These are phyloP conservation scores for Pichia sp. DNA, from an alignment of 1,139 yeast species.

Conservation along the genomic window DNA sequence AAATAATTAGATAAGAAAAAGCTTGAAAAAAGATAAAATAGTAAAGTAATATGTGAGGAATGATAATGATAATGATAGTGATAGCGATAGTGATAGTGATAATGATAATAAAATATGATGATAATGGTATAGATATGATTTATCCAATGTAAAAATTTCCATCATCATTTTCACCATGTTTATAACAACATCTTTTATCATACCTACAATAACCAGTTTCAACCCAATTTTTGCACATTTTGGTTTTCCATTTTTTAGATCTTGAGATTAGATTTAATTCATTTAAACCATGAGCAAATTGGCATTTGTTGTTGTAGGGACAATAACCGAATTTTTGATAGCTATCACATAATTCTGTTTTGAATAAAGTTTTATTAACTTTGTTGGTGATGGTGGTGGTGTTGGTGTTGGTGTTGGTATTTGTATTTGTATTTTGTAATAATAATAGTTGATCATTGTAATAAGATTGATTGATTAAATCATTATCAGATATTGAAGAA, in stretches of 20 bases:
- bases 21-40: neutral
- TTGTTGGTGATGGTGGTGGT: neutral
- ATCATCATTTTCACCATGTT: constrained; percentile 48
- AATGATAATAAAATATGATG: no score
- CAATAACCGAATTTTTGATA: constrained; percentile 68
- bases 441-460: neutral
- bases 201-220: constrained; percentile 79
- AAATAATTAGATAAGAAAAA: neutral
- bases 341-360: constrained; percentile 84
- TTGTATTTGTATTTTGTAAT: neutral
- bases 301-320: constrained; percentile 88
- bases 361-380: constrained; percentile 64
- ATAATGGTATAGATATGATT: no score
- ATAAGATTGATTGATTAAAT: constrained; percentile 2
- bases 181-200: constrained; percentile 88
- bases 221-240: constrained; percentile 86
- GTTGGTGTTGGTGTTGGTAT: neutral
- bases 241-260: constrained; percentile 84
- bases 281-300: constrained; percentile 83
- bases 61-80: neutral
- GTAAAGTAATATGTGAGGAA: neutral
- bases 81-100: no score
- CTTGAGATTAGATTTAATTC: constrained; percentile 71
- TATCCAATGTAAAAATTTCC: constrained; percentile 5
- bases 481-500: constrained; percentile 1